Evolutionary conservation across 1,284 basidiomycete species (phyloP).

Genomic region (Ustilago loliicola): DNA sequence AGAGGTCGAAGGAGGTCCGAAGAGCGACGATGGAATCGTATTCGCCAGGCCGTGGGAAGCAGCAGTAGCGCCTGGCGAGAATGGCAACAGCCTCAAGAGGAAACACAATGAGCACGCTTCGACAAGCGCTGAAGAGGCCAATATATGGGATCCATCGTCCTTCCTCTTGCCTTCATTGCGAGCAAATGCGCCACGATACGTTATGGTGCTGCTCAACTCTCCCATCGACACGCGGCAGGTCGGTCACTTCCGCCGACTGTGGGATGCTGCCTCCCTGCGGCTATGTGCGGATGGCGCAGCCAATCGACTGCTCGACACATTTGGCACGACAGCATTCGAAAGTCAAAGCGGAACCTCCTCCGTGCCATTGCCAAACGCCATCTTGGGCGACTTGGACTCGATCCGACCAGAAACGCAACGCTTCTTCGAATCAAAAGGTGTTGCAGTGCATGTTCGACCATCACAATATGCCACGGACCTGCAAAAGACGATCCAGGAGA

Average conservation of each 20-base stretch:
- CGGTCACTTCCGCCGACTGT: slow-evolving; percentile 46
- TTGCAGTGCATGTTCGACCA: slow-evolving; percentile 78
- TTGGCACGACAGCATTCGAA: slow-evolving; percentile 69
- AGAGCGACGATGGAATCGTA: not conserved
- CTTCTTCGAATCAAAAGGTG: slow-evolving; percentile 80
- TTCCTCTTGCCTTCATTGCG: slow-evolving; percentile 22
- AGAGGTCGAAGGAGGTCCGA: not conserved
- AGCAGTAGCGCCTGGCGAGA: not conserved
- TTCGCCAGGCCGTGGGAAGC: slow-evolving; percentile 38
- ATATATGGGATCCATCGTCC: slow-evolving; percentile 26
- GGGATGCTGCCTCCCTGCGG: slow-evolving; percentile 63
- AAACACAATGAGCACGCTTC: slow-evolving; percentile 23
- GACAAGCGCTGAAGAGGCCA: not conserved
- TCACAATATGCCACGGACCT: slow-evolving; percentile 91
- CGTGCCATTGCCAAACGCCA: slow-evolving; percentile 78
- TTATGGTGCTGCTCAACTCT: slow-evolving; percentile 59
- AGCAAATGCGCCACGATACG: slow-evolving; percentile 26
- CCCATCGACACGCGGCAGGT: slow-evolving; percentile 47
- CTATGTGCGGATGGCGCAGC: slow-evolving; percentile 93
- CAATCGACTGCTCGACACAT: slow-evolving; percentile 83
- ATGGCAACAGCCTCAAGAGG: slow-evolving; percentile 28
- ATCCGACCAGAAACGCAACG: slow-evolving; percentile 79
- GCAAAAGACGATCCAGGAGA: slow-evolving; percentile 85
- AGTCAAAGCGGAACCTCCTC: slow-evolving; percentile 2
- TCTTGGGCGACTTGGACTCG: slow-evolving; percentile 95